Evolutionary conservation across 2,329 filamentous ascomycete species (phyloP), one percentile per base, ranked within the genome.

Genomic region (Thyridium curvatum): DNA sequence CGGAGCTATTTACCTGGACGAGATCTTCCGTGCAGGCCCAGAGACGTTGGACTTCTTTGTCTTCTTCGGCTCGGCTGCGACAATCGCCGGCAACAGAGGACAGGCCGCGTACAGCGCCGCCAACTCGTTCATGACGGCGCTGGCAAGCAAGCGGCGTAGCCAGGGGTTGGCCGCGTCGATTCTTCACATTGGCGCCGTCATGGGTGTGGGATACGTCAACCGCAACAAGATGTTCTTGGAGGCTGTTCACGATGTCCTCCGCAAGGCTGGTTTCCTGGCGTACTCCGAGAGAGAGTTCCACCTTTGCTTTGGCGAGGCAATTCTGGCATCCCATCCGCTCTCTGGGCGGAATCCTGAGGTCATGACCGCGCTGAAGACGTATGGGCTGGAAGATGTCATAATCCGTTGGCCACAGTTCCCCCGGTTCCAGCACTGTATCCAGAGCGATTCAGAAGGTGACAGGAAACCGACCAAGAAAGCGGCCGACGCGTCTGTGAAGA

Each of bases 91-190:
- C n/a, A 49, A 51, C 29, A 15, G 14, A 18, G 48, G 47, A 14
- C 67, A 73, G 46, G 41, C 53, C 3, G 65, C 61, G 43, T 72
- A 72, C 43, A 43, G 50, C 2, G 61, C 63, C 1, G 65, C 61
- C 3, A 69, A 69, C 42, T 41, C 40, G 8, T 71, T 56, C 45
- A 59, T 68, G 52, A 40, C 43, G 3, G 42, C 41, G 2, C 47
- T 71, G 0, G 58, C 51, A 1, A 33, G 40, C 0, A 45, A 60
- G 4, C 49, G 66, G 6, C 41, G 57, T 0, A 43, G 42, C 5
- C 51, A 55, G 2, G 65, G 65, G 0, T 37, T 62, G 1, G 52
- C 54, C 12, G 64, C 44, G 0, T 59, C 56, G 4, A 46, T 51
- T 4, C 49, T 67, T 9, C 30, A 38, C 37, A 33, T 38, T 10